Conservation (phyloP, 768 basidiomycete genomes). For the Sarcomyxa edulis region DNA sequence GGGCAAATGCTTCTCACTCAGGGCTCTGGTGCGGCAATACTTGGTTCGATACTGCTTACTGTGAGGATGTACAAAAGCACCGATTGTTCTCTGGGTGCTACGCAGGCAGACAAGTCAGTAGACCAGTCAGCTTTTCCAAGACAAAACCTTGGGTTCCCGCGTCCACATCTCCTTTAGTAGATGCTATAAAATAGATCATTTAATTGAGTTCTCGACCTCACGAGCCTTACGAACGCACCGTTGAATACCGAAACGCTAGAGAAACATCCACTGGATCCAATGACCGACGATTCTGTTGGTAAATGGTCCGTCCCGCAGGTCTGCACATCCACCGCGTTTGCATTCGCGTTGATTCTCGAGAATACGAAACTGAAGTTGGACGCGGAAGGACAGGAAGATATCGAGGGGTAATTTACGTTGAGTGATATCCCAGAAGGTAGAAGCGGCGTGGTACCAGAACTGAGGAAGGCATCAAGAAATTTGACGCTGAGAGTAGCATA, state of each 20-base stretch:
- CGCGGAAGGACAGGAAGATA: slow-evolving; percentile 4
- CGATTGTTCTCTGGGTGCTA: too few relatives aligned
- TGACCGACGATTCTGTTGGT: slow-evolving; percentile 1
- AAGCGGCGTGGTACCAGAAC: background rate
- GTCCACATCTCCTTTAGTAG: slow-evolving; percentile 3
- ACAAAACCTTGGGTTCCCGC: slow-evolving; percentile 4
- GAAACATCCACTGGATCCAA: slow-evolving; percentile 1
- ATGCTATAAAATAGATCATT: too few relatives aligned
- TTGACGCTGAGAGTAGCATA: slow-evolving; percentile 3
- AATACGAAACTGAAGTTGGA: slow-evolving; percentile 5
- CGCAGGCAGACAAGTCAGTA: slow-evolving; percentile 3
- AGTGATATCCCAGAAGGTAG: slow-evolving; percentile 2
- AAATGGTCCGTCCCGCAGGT: slow-evolving; percentile 4
- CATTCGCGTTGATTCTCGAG: slow-evolving; percentile 3
- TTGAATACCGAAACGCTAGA: slow-evolving; percentile 1
- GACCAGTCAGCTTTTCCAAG: background rate
- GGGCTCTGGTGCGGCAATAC: too few relatives aligned
- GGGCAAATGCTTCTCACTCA: too few relatives aligned
- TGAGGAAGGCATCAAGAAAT: slow-evolving; percentile 2
- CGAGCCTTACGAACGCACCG: too few relatives aligned
- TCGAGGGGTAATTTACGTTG: slow-evolving; percentile 4
- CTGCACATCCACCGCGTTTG: slow-evolving; percentile 2
- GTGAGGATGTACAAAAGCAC: too few relatives aligned
- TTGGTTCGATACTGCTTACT: too few relatives aligned
- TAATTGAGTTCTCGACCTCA: too few relatives aligned